phyloP scores from a whole-genome alignment of 306 rosid species.

The Quercus berberidifolia region DNA sequence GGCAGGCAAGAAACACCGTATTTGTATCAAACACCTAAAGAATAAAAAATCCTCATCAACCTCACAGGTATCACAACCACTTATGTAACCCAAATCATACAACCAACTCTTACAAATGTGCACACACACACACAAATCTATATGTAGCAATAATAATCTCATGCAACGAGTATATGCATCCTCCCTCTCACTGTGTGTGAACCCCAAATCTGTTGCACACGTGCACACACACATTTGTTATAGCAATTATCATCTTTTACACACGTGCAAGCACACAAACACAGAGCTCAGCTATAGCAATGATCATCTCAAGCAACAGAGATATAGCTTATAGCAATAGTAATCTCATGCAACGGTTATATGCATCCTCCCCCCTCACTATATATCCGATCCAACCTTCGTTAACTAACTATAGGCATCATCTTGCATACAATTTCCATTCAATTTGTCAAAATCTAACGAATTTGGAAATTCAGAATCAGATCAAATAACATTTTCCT shows the following conservation, averaged over 20 bases:
- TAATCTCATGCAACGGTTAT: no score
- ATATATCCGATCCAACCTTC: no score
- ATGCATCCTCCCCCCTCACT: no score
- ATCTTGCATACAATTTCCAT: not conserved
- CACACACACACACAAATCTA: no score
- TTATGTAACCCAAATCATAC: not conserved
- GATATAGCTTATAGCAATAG: no score
- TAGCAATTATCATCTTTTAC: no score
- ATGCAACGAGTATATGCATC: no score
- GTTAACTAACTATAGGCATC: no score
- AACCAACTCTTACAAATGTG: not conserved
- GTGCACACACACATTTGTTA: no score
- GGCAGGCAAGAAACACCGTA: not conserved
- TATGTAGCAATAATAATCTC: no score
- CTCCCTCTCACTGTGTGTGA: no score
- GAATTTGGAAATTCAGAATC: not conserved
- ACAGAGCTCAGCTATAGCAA: not conserved
- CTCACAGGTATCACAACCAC: not conserved
- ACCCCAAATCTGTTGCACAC: not conserved
- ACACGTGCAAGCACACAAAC: not conserved
- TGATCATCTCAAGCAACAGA: not conserved
- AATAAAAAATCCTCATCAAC: not conserved
- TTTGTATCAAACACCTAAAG: slow-evolving; percentile 15
- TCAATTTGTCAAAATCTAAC: not conserved
- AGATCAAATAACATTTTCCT: slow-evolving; percentile 1